Evolutionary conservation across 2,329 filamentous ascomycete species (phyloP).

Genomic region (Cryphonectria japonica): DNA sequence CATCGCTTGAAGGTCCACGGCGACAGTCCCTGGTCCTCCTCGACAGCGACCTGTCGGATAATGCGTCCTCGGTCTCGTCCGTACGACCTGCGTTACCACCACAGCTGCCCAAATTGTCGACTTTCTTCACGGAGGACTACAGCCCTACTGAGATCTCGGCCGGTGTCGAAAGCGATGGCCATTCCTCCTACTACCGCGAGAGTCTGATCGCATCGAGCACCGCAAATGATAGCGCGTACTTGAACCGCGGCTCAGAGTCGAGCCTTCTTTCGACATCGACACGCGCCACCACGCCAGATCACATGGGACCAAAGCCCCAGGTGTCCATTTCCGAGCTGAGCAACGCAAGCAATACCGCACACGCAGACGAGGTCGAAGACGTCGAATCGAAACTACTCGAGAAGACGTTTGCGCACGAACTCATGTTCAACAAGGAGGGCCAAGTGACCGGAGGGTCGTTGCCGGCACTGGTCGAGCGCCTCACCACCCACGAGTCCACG

Average conservation of each 20-base stretch:
- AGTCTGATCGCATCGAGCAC: slow-evolving; percentile 76
- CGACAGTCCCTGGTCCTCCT: slow-evolving; percentile 46
- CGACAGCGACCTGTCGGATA: slow-evolving; percentile 48
- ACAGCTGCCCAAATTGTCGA: slow-evolving; percentile 61
- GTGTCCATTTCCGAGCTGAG: slow-evolving; percentile 72
- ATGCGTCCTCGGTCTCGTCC: slow-evolving; percentile 52
- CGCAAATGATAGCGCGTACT: slow-evolving; percentile 77
- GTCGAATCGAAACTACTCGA: slow-evolving; percentile 84
- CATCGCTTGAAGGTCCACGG: slow-evolving; percentile 44
- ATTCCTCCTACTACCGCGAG: slow-evolving; percentile 61
- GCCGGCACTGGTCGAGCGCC: slow-evolving; percentile 86
- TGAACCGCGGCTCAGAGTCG: slow-evolving; percentile 79
- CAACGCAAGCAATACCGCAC: slow-evolving; percentile 64
- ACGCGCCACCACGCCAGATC: slow-evolving; percentile 83
- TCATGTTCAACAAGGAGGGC: slow-evolving; percentile 92
- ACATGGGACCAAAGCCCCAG: slow-evolving; percentile 57
- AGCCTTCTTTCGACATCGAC: slow-evolving; percentile 85
- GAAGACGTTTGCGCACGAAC: slow-evolving; percentile 87
- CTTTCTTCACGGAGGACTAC: slow-evolving; percentile 54
- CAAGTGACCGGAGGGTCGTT: slow-evolving; percentile 93
- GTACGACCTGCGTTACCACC: slow-evolving; percentile 57
- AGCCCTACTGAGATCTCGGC: slow-evolving; percentile 50
- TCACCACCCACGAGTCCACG: slow-evolving; percentile 90
- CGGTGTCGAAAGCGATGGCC: slow-evolving; percentile 54
- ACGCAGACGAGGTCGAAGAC: slow-evolving; percentile 77